Evolutionary conservation across 148 eudicot genomes (phyloP).

Genomic region (Persicaria maculosa): DNA sequence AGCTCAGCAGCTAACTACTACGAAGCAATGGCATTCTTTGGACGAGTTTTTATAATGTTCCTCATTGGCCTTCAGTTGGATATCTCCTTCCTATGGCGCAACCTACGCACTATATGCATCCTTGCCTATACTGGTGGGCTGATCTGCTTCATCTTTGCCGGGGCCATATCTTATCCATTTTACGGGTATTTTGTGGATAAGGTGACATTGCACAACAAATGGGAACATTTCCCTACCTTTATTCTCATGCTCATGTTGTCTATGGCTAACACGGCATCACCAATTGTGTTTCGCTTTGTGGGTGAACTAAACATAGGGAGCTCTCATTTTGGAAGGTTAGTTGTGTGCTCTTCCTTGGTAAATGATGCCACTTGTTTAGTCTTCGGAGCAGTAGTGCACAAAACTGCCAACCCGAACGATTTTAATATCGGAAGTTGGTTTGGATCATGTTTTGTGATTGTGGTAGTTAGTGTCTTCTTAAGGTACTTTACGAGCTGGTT

Average conservation of each 20-base stretch:
- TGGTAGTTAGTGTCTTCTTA: constrained; percentile 33
- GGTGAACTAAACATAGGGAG: constrained; percentile 55
- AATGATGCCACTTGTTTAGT: constrained; percentile 38
- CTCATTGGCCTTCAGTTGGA: constrained; percentile 78
- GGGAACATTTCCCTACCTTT: constrained; percentile 17
- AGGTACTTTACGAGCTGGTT: constrained; percentile 49
- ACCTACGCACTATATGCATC: constrained; percentile 42
- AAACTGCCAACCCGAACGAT: constrained; percentile 19
- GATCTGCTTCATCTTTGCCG: constrained; percentile 46
- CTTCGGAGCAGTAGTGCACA: constrained; percentile 30
- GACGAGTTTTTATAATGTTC: constrained; percentile 70
- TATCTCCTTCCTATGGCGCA: constrained; percentile 48
- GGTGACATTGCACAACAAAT: background rate
- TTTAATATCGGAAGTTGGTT: constrained; percentile 24
- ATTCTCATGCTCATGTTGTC: constrained; percentile 37
- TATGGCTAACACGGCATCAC: constrained; percentile 63
- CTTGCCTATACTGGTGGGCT: constrained; percentile 44
- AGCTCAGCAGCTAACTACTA: constrained; percentile 51
- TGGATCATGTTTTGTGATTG: constrained; percentile 33
- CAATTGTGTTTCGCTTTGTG: constrained; percentile 58
- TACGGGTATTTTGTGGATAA: constrained; percentile 19
- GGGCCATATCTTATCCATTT: constrained; percentile 35
- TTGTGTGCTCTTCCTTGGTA: constrained; percentile 51
- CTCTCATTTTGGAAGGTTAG: constrained; percentile 67
- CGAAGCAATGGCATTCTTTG: constrained; percentile 54